A percentile compares a stretch with the other conserved stretches of the same genome.
Evolutionary conservation across 371 early-diverging fungal species (phyloP).

Genomic region (Circinella minor): DNA sequence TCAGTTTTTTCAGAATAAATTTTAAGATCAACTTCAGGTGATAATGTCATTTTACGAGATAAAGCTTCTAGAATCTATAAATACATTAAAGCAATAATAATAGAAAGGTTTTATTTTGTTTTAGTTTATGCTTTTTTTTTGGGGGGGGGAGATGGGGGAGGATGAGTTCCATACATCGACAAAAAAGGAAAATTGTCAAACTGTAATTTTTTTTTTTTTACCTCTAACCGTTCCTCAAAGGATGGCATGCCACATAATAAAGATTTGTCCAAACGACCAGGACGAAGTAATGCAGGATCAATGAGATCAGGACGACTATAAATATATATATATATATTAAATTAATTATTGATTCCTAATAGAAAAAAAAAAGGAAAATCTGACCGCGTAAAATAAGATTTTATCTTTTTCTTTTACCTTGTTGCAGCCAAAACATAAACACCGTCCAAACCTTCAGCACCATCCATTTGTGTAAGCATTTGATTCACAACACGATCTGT

Average conservation of each 20-base stretch:
- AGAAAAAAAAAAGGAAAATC: too few relatives aligned
- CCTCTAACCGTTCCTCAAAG: slow-evolving; percentile 71
- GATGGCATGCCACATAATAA: slow-evolving; percentile 87
- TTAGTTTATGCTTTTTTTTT: not conserved
- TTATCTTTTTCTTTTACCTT: slow-evolving; percentile 55
- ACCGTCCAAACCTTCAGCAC: slow-evolving; percentile 90
- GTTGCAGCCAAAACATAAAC: slow-evolving; percentile 96
- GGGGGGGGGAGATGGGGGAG: too few relatives aligned
- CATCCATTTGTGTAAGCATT: slow-evolving; percentile 96
- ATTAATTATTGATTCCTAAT: too few relatives aligned
- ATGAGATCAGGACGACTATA: slow-evolving; percentile 98
- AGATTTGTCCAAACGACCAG: slow-evolving; percentile 98
- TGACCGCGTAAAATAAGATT: too few relatives aligned
- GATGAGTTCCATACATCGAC: too few relatives aligned
- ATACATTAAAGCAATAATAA: too few relatives aligned
- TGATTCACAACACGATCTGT: slow-evolving; percentile 97
- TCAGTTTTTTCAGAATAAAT: slow-evolving; percentile 70
- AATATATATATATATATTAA: too few relatives aligned
- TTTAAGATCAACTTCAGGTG: slow-evolving; percentile 58
- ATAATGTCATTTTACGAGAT: slow-evolving; percentile 70
- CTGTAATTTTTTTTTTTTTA: not conserved
- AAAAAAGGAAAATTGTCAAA: not conserved
- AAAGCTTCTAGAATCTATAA: slow-evolving; percentile 65
- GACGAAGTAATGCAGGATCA: slow-evolving; percentile 97
- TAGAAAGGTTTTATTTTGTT: too few relatives aligned